Evolutionary conservation across 768 basidiomycete genomes (phyloP).

Genomic region (Trametes coccinea): DNA sequence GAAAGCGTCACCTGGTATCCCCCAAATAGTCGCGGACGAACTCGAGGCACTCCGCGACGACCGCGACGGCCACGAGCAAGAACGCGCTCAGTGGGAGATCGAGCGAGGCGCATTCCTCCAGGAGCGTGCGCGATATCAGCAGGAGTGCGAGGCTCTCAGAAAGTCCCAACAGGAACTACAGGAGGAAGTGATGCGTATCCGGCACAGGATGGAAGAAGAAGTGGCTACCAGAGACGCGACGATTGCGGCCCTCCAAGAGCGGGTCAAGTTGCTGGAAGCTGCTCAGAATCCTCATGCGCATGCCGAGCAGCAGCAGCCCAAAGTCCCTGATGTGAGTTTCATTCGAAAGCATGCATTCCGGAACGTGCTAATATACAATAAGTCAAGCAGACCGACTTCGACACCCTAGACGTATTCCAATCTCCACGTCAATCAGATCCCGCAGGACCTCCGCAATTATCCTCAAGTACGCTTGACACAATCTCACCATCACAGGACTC

Average conservation of each 20-base stretch:
- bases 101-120: neutral
- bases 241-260: neutral
- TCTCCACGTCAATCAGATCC: neutral
- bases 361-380: neutral
- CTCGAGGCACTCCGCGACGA: neutral
- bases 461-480: constrained; percentile 2
- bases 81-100: neutral
- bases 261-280: neutral
- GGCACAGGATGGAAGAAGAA: neutral
- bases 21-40: neutral
- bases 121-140: neutral
- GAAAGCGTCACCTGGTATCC: neutral
- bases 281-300: neutral
- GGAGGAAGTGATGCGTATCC: neutral
- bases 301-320: neutral
- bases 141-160: neutral
- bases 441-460: neutral
- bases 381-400: constrained; percentile 7
- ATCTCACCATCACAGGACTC: neutral
- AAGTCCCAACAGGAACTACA: neutral
- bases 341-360: no score
- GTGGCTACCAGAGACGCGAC: neutral
- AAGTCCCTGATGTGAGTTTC: neutral
- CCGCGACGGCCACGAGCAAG: neutral
- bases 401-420: neutral